These are phyloP conservation scores for Micractinium conductrix DNA, from an alignment of 139 green algal species.

Conservation along the genomic window DNA sequence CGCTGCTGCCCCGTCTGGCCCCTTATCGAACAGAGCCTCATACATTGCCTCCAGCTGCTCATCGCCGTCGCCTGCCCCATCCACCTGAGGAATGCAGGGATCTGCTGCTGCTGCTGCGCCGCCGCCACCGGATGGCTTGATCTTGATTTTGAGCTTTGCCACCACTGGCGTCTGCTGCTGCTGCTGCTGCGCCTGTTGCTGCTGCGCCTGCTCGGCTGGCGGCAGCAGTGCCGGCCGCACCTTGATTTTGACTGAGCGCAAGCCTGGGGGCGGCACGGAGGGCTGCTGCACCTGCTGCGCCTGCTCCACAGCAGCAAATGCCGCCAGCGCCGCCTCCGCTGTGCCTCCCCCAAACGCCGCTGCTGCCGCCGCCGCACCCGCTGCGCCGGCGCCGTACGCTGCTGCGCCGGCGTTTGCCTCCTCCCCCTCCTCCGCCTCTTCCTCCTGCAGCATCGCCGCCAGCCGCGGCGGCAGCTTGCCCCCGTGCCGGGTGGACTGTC, in stretches of 20 bases:
- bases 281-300: background rate
- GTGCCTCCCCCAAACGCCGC: background rate
- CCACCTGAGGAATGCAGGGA: constrained; percentile 25
- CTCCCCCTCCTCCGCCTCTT: constrained; percentile 24
- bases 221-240: background rate
- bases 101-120: constrained; percentile 14
- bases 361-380: background rate
- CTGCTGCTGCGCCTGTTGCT: background rate
- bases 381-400: background rate
- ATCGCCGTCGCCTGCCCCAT: constrained; percentile 1
- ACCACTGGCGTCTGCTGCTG: background rate
- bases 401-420: background rate
- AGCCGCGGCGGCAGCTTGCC: constrained; percentile 21
- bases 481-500: constrained; percentile 11
- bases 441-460: constrained; percentile 31
- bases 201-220: too few species aligned
- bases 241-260: background rate
- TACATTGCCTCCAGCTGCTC: background rate
- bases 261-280: background rate
- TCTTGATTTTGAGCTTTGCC: constrained; percentile 1
- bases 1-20: background rate
- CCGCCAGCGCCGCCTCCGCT: background rate
- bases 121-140: background rate
- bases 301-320: constrained; percentile 20
- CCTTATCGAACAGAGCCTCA: background rate